Evolutionary conservation across 139 green algal genomes (phyloP), one percentile per base, ranked within the genome.

Genomic region (Mychonastes homosphaera): DNA sequence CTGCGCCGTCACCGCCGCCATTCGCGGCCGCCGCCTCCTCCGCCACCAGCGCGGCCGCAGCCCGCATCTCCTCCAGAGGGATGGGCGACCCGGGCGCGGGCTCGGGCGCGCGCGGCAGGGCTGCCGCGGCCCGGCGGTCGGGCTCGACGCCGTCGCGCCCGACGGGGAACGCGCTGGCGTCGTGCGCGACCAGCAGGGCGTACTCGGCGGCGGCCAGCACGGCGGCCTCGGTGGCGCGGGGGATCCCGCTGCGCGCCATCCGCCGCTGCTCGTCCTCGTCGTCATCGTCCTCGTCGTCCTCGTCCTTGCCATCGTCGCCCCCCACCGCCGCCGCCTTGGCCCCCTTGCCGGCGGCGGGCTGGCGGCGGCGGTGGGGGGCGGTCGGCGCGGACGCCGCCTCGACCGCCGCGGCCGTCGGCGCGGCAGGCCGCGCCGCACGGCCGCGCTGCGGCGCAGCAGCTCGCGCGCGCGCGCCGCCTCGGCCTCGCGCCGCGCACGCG

Each of bases 401-500:
- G 19, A 26, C 30, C 6, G 28, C 33, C 16, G 30, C 29, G 13
- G 30, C n/a, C 38, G 21, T 34, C 13, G 10, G 1, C 54, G 19
- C 21, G 38, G 54, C 35, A 35, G 30, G 10, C 24, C 53, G 52
- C 64, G 63, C 32, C 4, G 72, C 74, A 5, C 66, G 62, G 24
- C 62, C 57, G 24, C 62, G 47, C 54, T 80, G 36, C 12, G 36
- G 36, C 36, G 36, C 12, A n/a, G n/a, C n/a, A n/a, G 54, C 64
- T 83, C 78, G 23, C 64, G 63, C 26, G 52, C 43, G 51, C 69
- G 63, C 5, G 49, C 55, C 24, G 78, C 84, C 57, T 78, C 84
- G 21, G 56, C 65, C 41, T 78, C 81, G 8, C 70, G 72, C 30
- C 63, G 58, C 47, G 58, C 60, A 18, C 80, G 70, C 16, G 60